These are phyloP conservation scores for Fusarium metavorans DNA, from an alignment of 2,329 filamentous ascomycete genomes.

Conservation along the genomic window DNA sequence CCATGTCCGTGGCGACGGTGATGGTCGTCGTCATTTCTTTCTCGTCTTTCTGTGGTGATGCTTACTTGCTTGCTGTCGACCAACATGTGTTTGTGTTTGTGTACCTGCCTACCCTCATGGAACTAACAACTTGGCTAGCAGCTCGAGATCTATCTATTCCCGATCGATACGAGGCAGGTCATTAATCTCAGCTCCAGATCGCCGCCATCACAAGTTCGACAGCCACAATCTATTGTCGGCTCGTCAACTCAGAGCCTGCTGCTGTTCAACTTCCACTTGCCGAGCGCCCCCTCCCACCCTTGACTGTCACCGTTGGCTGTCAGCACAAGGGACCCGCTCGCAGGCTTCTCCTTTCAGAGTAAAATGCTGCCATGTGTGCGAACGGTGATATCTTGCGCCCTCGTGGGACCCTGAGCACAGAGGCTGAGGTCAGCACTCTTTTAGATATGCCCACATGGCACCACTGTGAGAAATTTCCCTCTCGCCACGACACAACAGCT, in stretches of 20 bases:
- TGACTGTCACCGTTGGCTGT: not conserved
- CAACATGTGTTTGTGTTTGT: not conserved
- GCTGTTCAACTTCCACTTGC: slow-evolving; percentile 11
- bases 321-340: not conserved
- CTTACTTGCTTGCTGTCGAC: not conserved
- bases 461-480: slow-evolving; percentile 1
- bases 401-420: not conserved
- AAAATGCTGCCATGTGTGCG: slow-evolving; percentile 9
- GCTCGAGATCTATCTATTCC: slow-evolving; percentile 19
- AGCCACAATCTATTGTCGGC: slow-evolving; percentile 25
- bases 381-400: slow-evolving; percentile 13
- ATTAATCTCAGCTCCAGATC: not conserved
- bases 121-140: not conserved
- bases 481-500: not conserved
- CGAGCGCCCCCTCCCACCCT: not conserved
- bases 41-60: not conserved
- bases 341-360: not conserved
- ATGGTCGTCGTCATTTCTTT: slow-evolving; percentile 5
- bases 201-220: not conserved
- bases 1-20: slow-evolving; percentile 17
- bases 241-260: slow-evolving; percentile 18
- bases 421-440: slow-evolving; percentile 34
- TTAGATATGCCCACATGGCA: slow-evolving; percentile 22
- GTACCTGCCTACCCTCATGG: not conserved
- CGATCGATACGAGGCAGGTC: slow-evolving; percentile 5